phyloP scores from a whole-genome alignment of 352 stramenopile genomes.

The Salisapilia sapeloensis region DNA sequence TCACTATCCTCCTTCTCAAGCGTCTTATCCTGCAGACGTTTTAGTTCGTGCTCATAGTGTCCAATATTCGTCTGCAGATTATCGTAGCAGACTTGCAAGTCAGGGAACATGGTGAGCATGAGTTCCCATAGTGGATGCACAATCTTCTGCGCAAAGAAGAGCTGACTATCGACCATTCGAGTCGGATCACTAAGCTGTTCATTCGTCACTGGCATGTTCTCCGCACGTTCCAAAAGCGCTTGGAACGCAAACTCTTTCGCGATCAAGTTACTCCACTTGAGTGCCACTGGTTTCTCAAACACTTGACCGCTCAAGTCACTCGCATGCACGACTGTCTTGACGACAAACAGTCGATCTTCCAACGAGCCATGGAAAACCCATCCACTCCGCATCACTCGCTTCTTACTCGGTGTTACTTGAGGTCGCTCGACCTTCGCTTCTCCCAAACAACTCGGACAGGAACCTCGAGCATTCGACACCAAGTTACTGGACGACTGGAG shows the following conservation, averaged over 20 bases:
- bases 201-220: slow-evolving; percentile 68
- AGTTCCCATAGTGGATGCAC: slow-evolving; percentile 58
- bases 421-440: too few species aligned
- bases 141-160: slow-evolving; percentile 77
- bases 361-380: slow-evolving; percentile 46
- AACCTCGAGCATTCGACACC: too few species aligned
- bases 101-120: slow-evolving; percentile 61
- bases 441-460: too few species aligned
- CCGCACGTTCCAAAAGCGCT: slow-evolving; percentile 60
- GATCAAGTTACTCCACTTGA: slow-evolving; percentile 85
- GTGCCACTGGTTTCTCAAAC: slow-evolving; percentile 72
- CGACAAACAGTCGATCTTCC: slow-evolving; percentile 72
- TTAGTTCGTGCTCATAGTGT: slow-evolving; percentile 65
- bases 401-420: too few species aligned
- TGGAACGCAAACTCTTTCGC: slow-evolving; percentile 82
- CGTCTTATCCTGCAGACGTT: slow-evolving; percentile 27
- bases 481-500: too few species aligned
- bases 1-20: slow-evolving; percentile 2
- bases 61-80: slow-evolving; percentile 62
- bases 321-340: slow-evolving; percentile 73
- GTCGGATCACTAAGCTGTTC: slow-evolving; percentile 63
- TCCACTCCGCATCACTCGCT: slow-evolving; percentile 14
- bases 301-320: slow-evolving; percentile 77
- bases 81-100: slow-evolving; percentile 37
- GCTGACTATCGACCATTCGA: slow-evolving; percentile 74